These are phyloP conservation scores for Staphylotrichum longicolle DNA, from an alignment of 495 filamentous ascomycete genomes.

Conservation along the genomic window DNA sequence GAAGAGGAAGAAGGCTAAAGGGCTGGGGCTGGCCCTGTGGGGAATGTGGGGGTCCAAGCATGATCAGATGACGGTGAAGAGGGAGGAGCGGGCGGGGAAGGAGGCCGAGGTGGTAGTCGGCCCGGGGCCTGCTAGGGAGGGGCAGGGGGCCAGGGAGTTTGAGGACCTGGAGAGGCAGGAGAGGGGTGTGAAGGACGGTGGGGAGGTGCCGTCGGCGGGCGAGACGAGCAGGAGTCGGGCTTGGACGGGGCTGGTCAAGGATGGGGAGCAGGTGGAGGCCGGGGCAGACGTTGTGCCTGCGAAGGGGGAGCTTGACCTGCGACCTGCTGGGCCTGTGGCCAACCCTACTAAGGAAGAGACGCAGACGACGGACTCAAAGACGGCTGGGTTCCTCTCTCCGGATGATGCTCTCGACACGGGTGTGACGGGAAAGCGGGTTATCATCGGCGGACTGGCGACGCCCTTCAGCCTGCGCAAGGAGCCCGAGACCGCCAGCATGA, in stretches of 20 bases:
- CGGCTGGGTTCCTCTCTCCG: slow-evolving; percentile 21
- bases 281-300: slow-evolving; percentile 2
- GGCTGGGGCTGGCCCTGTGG: slow-evolving; percentile 80
- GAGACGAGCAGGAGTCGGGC: slow-evolving; percentile 24
- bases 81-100: slow-evolving; percentile 45
- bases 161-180: slow-evolving; percentile 37
- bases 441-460: slow-evolving; percentile 49
- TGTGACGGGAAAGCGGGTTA: slow-evolving; percentile 46
- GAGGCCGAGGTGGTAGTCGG: slow-evolving; percentile 24
- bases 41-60: slow-evolving; percentile 82
- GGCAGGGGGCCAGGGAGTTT: slow-evolving; percentile 40
- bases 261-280: slow-evolving; percentile 38
- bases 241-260: slow-evolving; percentile 40
- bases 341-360: neutral
- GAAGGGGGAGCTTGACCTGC: slow-evolving; percentile 26
- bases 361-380: slow-evolving; percentile 9
- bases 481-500: slow-evolving; percentile 54
- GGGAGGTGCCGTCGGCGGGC: neutral
- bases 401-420: slow-evolving; percentile 36
- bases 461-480: slow-evolving; percentile 51
- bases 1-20: slow-evolving; percentile 54
- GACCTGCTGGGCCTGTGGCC: slow-evolving; percentile 12
- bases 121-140: slow-evolving; percentile 29
- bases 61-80: slow-evolving; percentile 66
- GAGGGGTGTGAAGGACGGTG: slow-evolving; percentile 15